A percentile compares a stretch with the other conserved stretches of the same genome.
Conservation (phyloP, 164 flowering plant genomes). For the Paratinospora sagittata region DNA sequence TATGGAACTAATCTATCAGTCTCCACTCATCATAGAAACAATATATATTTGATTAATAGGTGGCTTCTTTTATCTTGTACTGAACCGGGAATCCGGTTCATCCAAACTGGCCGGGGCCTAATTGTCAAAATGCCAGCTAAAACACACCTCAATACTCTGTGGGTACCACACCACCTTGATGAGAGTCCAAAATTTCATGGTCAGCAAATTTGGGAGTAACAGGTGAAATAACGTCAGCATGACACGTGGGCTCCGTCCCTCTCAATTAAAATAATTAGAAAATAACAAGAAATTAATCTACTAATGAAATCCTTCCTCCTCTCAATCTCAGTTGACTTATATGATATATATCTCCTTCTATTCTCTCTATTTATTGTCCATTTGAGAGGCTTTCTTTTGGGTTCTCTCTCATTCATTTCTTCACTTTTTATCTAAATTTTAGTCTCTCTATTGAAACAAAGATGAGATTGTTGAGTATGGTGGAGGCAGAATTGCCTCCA, state of each 20-base stretch:
- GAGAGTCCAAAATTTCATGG: too few species aligned
- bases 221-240: background rate
- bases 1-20: background rate
- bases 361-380: background rate
- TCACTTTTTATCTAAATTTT: background rate
- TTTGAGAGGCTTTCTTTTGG: background rate
- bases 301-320: too few species aligned
- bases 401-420: background rate
- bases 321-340: too few species aligned
- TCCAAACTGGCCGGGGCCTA: too few species aligned
- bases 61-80: too few species aligned
- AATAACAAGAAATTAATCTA: background rate
- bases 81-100: too few species aligned
- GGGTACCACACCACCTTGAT: too few species aligned
- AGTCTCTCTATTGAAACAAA: background rate
- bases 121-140: too few species aligned
- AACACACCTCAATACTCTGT: too few species aligned
- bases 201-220: too few species aligned
- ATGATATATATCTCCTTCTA: background rate
- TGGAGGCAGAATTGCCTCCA: slow-evolving; percentile 1
- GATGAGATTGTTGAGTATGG: slow-evolving; percentile 1
- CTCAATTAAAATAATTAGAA: background rate
- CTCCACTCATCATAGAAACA: too few species aligned
- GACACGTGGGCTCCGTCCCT: background rate
- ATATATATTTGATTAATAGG: too few species aligned